Base-by-base conservation (phyloP, 169 alveolate species). In the Theileria sp. region DNA sequence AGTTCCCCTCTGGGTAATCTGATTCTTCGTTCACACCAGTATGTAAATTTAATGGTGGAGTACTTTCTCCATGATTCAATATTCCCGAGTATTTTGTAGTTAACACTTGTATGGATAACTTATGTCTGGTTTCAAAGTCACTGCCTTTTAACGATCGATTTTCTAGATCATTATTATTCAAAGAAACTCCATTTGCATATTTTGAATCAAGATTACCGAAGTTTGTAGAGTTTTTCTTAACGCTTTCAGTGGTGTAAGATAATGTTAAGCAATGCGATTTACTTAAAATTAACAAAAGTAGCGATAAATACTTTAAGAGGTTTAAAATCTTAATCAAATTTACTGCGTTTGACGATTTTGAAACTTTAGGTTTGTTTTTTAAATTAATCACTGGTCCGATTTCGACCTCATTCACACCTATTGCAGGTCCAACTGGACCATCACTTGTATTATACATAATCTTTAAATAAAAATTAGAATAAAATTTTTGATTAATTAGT, bases 271-370 rank as follows among this genome's bases (percentile, higher is more conserved):
- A 58, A 58, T 21, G 28, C 67, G 67, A 58, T 25, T 19, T 58
- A 25, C 67, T 25, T 21, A 58, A 19, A 25, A 58, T 21, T 58
- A 58, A 25, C 67, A 25, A 19, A 21, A 58, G 36, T 19, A 58
- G 67, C 67, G 32, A 25, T 58, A 44, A 4, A 8, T 44, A 44
- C 54, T 44, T 44, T 4, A 44, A 44, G 8, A 44, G 54, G 1
- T 44, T 44, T 44, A 44, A 44, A 44, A 44, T 44, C 8, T 15
- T 15, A 10, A 61, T 1, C 8, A 13, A 61, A 28, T 61, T 61
- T 61, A 61, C 34, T 28, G 69, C 69, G 69, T 61, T 61, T 61
- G 50, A 61, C n/a, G 12, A 10, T 44, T 44, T 44, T 44, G 54
- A 44, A 44, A 8, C 8, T 44, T 44, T 44, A 44, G 19, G 8